These are phyloP conservation scores for Selaginella tamariscina DNA, from an alignment of 75 land plant genomes.

Conservation along the genomic window DNA sequence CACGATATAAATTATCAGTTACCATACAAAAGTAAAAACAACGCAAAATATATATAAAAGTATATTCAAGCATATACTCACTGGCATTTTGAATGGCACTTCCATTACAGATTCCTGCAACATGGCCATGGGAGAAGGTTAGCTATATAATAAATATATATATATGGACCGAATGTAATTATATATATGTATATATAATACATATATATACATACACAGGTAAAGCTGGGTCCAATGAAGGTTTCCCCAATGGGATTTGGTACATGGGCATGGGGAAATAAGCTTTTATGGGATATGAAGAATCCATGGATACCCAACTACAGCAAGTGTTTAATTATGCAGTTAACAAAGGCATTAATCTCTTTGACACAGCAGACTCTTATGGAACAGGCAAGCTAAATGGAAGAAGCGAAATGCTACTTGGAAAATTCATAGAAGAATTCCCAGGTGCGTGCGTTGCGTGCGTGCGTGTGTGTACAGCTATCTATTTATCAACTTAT, in stretches of 20 bases:
- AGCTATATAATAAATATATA: no score
- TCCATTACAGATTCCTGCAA: background rate
- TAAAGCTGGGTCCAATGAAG: slow-evolving; percentile 4
- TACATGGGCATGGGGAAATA: slow-evolving; percentile 7
- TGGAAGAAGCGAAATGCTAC: slow-evolving; percentile 7
- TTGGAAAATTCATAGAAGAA: background rate
- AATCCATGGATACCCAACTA: background rate
- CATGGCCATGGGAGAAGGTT: background rate
- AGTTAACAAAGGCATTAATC: background rate
- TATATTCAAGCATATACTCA: no score
- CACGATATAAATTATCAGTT: no score
- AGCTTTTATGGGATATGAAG: background rate
- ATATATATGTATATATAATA: no score
- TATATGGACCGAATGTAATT: no score
- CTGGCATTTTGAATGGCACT: no score
- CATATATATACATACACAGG: no score
- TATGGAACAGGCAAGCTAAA: slow-evolving; percentile 6
- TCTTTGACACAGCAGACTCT: slow-evolving; percentile 7
- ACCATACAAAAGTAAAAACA: no score
- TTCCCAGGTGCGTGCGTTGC: background rate
- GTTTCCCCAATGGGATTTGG: slow-evolving; percentile 4
- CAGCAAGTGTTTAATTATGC: slow-evolving; percentile 2
- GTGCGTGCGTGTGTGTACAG: background rate
- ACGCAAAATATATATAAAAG: no score
- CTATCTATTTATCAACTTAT: background rate